These are phyloP conservation scores for Tricholoma sp. DNA, from an alignment of 768 basidiomycete genomes.

Conservation along the genomic window DNA sequence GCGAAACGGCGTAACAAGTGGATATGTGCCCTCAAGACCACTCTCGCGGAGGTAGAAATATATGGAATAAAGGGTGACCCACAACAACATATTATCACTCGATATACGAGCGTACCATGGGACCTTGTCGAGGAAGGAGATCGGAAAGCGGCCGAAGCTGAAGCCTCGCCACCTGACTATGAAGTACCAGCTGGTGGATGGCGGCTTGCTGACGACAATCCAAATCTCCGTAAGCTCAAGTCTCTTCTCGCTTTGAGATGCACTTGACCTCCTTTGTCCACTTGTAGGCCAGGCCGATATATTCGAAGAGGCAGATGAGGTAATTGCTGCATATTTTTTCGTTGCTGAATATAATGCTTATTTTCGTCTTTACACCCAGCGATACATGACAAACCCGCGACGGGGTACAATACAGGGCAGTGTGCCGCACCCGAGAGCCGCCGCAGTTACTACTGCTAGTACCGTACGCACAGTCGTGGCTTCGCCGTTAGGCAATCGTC, in stretches of 20 bases:
- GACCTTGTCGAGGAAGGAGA: constrained; percentile 47
- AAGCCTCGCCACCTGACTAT: constrained; percentile 15
- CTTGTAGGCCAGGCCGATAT: constrained; percentile 36
- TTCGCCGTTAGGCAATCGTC: constrained; percentile 9
- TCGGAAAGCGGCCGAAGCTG: constrained; percentile 22
- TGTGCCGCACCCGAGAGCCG: constrained; percentile 3
- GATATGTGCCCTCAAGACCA: constrained; percentile 80
- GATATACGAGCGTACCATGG: constrained; percentile 74
- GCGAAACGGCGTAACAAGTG: constrained; percentile 86
- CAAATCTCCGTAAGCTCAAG: constrained; percentile 38
- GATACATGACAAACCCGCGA: constrained; percentile 12
- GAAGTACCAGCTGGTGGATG: constrained; percentile 36
- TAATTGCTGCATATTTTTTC: constrained; percentile 9
- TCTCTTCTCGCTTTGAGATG: constrained; percentile 1
- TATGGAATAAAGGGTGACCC: constrained; percentile 64
- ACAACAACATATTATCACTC: constrained; percentile 42
- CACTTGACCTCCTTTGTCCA: constrained; percentile 2
- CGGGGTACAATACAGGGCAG: constrained; percentile 3
- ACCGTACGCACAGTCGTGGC: constrained; percentile 11
- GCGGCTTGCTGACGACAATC: constrained; percentile 48
- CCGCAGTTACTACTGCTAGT: constrained; percentile 2
- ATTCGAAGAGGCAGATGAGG: constrained; percentile 38
- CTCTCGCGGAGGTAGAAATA: constrained; percentile 64
- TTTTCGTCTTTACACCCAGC: constrained; percentile 7
- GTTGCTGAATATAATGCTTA: constrained; percentile 2